Evolutionary conservation across 805 yeast genomes (phyloP), one percentile per base, ranked within the genome.

Genomic region (Candida methanosorbosa): DNA sequence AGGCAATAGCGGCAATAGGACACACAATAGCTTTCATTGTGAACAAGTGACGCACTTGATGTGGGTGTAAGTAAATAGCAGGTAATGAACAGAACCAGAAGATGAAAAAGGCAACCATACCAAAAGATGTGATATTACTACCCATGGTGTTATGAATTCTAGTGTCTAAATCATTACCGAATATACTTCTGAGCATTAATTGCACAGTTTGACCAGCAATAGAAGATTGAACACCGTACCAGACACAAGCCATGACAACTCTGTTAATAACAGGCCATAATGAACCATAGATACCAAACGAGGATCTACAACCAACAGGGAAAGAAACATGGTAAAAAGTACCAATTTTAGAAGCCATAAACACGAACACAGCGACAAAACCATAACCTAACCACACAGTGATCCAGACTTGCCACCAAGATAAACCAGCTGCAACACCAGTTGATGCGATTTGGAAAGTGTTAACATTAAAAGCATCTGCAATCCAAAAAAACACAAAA

Each of bases 371-470:
- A 41, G 82, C 92, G 41, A 83, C 75, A 31, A 82, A 57, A 15
- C 66, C 50, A 56, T 86, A 86, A 6, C 95, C 95, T 14, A 86
- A 42, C 92, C 94, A 84, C 18, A 86, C 92, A 1, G 92, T 73
- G 26, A 86, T 60, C 94, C 95, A 86, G 11, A 82, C 77, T 52
- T 79, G 87, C 94, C 94, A 86, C 94, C 95, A 85, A 14, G 79
- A 72, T 58, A 86, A 61, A 9, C 92, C 92, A 17, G 77, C 74
- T 35, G 68, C 64, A 38, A 81, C 79, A 48, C 94, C 94, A 0
- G 94, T 81, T 8, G 90, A 78, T 2, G 94, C 95, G 46, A 86
- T 84, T 63, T 82, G 87, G 86, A 90, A 85, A 5, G 95, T 84
- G 55, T 83, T 85, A 52, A 86, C 76, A 59, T 86, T 86, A 63